Conservation (phyloP, 768 basidiomycete species). For the Termitomyces sp. region DNA sequence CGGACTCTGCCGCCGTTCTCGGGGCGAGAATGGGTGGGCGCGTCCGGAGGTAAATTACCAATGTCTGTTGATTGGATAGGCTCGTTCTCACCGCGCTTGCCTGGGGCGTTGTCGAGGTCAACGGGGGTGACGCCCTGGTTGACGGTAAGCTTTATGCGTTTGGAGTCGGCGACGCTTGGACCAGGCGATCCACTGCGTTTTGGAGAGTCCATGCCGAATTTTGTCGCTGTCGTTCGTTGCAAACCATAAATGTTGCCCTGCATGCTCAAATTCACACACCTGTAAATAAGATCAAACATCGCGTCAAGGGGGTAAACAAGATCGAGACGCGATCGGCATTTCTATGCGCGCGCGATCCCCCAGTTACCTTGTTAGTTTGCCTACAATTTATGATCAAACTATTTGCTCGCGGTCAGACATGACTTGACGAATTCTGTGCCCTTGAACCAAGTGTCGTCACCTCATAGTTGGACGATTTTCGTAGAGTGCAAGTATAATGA, state of each 20-base stretch:
- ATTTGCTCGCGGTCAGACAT: no score
- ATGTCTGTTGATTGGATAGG: slow-evolving; percentile 76
- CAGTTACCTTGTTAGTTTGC: no score
- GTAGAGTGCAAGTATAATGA: no score
- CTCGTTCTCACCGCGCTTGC: slow-evolving; percentile 86
- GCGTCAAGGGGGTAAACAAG: no score
- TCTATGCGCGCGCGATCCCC: no score
- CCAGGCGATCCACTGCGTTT: slow-evolving; percentile 59
- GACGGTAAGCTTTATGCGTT: slow-evolving; percentile 53
- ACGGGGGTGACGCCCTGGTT: slow-evolving; percentile 67
- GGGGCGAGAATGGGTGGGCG: slow-evolving; percentile 28
- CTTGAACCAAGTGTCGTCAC: no score
- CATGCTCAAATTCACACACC: slow-evolving; percentile 7
- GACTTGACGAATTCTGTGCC: no score
- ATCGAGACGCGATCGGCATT: no score
- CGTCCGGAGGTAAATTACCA: slow-evolving; percentile 59
- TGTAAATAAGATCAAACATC: slow-evolving; percentile 5
- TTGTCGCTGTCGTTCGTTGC: slow-evolving; percentile 7
- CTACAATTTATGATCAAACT: no score
- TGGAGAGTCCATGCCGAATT: slow-evolving; percentile 50
- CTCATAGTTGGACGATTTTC: no score
- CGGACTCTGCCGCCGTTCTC: slow-evolving; percentile 39
- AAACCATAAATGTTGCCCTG: slow-evolving; percentile 12
- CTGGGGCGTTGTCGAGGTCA: slow-evolving; percentile 72
- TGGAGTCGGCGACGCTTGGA: slow-evolving; percentile 44